Evolutionary conservation across 208 protist species (phyloP).

Genomic region (Crithidia brevicula): DNA sequence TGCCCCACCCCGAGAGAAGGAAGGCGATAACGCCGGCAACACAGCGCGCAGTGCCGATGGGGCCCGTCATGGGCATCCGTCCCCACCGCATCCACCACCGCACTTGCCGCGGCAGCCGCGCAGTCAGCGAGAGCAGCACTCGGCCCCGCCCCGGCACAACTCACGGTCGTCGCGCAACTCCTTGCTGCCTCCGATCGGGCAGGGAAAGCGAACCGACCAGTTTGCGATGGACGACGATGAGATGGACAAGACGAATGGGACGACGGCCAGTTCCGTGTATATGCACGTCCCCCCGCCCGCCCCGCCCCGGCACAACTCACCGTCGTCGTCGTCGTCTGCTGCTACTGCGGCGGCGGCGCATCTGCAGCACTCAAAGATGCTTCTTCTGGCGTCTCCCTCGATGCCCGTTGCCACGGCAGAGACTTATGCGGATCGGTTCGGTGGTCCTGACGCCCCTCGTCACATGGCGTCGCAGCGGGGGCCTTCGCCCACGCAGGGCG

Average conservation of each 20-base stretch:
- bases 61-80: not conserved
- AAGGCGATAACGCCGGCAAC: not conserved
- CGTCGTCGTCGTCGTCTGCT: not conserved
- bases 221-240: slow-evolving; percentile 1
- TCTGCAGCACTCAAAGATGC: slow-evolving; percentile 33
- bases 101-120: not conserved
- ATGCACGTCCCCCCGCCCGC: slow-evolving; percentile 18
- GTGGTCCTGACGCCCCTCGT: not conserved
- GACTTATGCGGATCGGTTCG: not conserved
- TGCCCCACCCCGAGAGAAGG: not conserved
- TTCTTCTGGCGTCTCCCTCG: slow-evolving; percentile 30
- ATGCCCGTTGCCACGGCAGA: not conserved
- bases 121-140: slow-evolving; percentile 2
- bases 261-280: slow-evolving; percentile 1
- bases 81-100: not conserved
- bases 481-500: not conserved
- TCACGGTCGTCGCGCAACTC: not conserved
- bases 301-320: not conserved
- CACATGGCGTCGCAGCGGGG: not conserved
- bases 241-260: slow-evolving; percentile 4
- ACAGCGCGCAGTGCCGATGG: not conserved
- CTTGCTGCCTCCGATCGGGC: slow-evolving; percentile 12
- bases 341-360: slow-evolving; percentile 7
- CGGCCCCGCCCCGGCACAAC: not conserved
- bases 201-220: not conserved